Percentiles rank a stretch among this genome's conserved stretches.
phyloP scores from a whole-genome alignment of 2,329 filamentous ascomycete genomes.

The Microsporum audouinii region DNA sequence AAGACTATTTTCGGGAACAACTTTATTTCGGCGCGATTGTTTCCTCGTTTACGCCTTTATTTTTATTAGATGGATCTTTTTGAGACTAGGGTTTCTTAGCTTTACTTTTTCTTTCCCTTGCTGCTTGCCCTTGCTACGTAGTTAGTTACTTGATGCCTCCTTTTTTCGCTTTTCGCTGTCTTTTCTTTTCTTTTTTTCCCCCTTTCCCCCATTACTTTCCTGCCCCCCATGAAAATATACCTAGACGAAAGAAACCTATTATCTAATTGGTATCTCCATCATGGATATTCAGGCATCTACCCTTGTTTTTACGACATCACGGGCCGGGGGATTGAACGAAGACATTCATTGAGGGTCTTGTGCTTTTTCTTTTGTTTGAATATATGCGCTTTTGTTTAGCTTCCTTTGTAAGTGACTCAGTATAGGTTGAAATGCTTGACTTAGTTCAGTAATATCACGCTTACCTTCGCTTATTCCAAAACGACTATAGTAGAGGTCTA shows the following conservation, averaged over 20 bases:
- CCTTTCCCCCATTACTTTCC: not conserved
- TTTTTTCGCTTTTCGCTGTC: not conserved
- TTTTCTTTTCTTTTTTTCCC: not conserved
- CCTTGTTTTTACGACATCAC: not conserved
- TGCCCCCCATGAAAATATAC: not conserved
- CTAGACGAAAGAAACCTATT: not conserved
- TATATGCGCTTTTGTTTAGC: not conserved
- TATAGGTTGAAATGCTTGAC: not conserved
- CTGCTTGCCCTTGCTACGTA: not conserved
- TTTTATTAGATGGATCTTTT: not conserved
- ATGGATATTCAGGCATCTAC: not conserved
- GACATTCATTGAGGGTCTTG: not conserved
- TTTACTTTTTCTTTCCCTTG: not conserved
- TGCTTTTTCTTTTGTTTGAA: not conserved
- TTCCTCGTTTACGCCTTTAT: not conserved
- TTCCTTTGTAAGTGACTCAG: not conserved
- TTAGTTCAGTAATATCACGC: not conserved
- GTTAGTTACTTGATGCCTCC: not conserved
- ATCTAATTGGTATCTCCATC: not conserved
- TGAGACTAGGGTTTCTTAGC: not conserved
- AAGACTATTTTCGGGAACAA: slow-evolving; percentile 5
- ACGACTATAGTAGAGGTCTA: not conserved
- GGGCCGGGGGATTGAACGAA: not conserved
- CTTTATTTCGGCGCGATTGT: slow-evolving; percentile 4
- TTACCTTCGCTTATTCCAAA: not conserved